Conservation (phyloP, 257 asterid genomes). For the Cinchona pubescens region DNA sequence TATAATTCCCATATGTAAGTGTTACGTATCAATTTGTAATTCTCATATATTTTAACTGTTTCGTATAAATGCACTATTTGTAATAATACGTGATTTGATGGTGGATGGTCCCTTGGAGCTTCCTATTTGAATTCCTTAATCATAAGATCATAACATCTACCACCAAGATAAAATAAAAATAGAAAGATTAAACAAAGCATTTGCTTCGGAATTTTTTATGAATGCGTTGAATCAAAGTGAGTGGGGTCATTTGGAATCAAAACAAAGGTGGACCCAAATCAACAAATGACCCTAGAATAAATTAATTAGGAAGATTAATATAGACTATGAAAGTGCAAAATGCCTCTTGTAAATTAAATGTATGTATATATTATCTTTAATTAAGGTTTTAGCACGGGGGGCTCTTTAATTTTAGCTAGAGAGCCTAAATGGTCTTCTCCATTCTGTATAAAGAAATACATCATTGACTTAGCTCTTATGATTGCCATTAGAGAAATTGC, state of each 20-base stretch:
- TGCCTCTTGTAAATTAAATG: slow-evolving; percentile 23
- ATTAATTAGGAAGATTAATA: slow-evolving; percentile 14
- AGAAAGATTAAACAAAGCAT: neutral
- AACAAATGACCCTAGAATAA: slow-evolving; percentile 48
- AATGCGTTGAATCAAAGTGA: slow-evolving; percentile 7
- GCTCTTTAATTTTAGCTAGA: no score
- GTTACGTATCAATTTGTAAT: no score
- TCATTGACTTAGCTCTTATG: slow-evolving; percentile 48
- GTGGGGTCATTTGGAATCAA: slow-evolving; percentile 39
- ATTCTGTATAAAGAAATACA: slow-evolving; percentile 11
- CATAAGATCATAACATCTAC: neutral
- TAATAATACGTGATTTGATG: neutral
- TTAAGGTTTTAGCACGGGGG: slow-evolving; percentile 21
- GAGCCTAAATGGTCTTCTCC: slow-evolving; percentile 18
- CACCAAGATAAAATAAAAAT: neutral
- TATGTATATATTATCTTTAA: slow-evolving; percentile 35
- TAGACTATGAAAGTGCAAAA: slow-evolving; percentile 11
- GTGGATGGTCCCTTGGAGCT: neutral
- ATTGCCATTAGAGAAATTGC: slow-evolving; percentile 20
- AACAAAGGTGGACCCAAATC: slow-evolving; percentile 41
- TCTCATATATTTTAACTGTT: no score
- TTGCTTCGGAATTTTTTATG: slow-evolving; percentile 3
- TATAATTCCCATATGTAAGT: no score
- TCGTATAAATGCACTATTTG: no score
- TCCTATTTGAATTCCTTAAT: neutral